A percentile compares a stretch with the other conserved stretches of the same genome.
These are phyloP conservation scores for Aspergillus fumigatus DNA, from an alignment of 2,329 filamentous ascomycete species.

Conservation along the genomic window DNA sequence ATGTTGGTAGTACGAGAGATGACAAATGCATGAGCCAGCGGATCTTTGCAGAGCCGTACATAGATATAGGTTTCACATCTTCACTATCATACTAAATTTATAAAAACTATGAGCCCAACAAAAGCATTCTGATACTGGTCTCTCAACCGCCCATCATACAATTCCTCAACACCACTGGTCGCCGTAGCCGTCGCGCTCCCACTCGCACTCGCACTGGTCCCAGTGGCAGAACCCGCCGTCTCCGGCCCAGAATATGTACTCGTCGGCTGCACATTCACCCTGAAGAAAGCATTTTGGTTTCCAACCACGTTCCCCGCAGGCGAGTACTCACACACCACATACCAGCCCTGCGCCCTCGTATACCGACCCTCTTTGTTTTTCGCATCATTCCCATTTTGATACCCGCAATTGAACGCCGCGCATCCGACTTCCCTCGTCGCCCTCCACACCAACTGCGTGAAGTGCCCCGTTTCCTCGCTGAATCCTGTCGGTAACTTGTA, in stretches of 20 bases:
- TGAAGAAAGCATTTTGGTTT: slow-evolving; percentile 24
- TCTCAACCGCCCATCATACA: slow-evolving; percentile 3
- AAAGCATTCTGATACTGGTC: neutral
- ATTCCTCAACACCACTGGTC: neutral
- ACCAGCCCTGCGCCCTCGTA: slow-evolving; percentile 51
- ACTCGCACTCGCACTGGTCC: neutral
- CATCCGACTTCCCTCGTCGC: slow-evolving; percentile 58
- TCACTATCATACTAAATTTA: neutral
- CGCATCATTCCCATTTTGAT: slow-evolving; percentile 10
- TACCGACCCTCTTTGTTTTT: slow-evolving; percentile 4
- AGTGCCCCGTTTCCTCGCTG: slow-evolving; percentile 60
- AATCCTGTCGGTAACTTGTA: slow-evolving; percentile 55
- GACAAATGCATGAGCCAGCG: slow-evolving; percentile 18
- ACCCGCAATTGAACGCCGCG: slow-evolving; percentile 41
- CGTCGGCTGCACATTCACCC: slow-evolving; percentile 25
- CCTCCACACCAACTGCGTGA: slow-evolving; percentile 70
- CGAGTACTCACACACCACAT: slow-evolving; percentile 66
- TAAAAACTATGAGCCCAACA: slow-evolving; percentile 1
- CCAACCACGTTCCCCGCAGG: slow-evolving; percentile 59
- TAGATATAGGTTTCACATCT: neutral
- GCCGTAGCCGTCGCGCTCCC: neutral
- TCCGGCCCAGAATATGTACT: slow-evolving; percentile 18
- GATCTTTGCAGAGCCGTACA: neutral
- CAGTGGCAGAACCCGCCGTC: neutral
- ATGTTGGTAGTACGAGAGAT: slow-evolving; percentile 25